Evolutionary conservation across 805 yeast species (phyloP).

Genomic region (Cephaloascus albidus): DNA sequence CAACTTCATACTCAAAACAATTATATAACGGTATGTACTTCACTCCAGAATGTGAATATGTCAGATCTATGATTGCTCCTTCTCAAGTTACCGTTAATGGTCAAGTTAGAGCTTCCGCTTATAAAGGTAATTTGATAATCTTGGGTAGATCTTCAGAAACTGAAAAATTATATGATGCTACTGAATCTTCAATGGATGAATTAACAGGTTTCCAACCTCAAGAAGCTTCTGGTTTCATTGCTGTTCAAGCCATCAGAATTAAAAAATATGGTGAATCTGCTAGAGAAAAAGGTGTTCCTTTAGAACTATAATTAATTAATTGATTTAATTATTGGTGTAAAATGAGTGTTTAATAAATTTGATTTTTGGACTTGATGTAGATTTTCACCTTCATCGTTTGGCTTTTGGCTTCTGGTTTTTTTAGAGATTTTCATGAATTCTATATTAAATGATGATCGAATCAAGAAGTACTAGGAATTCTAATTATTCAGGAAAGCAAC

Average conservation of each 20-base stretch:
- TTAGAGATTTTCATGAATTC: too few species aligned
- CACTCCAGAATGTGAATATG: constrained; percentile 96
- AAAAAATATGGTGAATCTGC: constrained; percentile 97
- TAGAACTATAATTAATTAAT: constrained; percentile 39
- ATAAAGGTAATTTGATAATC: constrained; percentile 80
- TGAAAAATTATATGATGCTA: constrained; percentile 94
- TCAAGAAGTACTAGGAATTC: too few species aligned
- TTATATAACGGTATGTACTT: constrained; percentile 97
- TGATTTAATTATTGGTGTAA: too few species aligned
- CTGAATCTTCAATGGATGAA: constrained; percentile 99
- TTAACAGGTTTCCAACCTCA: constrained; percentile 96
- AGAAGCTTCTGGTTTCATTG: constrained; percentile 95
- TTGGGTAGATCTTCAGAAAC: constrained; percentile 94
- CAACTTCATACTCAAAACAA: constrained; percentile 82
- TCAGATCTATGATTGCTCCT: constrained; percentile 87
- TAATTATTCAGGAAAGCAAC: too few species aligned
- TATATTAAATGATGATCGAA: too few species aligned
- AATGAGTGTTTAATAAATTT: too few species aligned
- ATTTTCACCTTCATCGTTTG: too few species aligned
- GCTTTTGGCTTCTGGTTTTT: too few species aligned
- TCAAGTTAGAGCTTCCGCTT: constrained; percentile 84
- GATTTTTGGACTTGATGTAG: too few species aligned
- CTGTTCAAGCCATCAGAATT: constrained; percentile 96
- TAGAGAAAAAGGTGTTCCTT: constrained; percentile 60
- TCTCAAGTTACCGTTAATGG: constrained; percentile 96